phyloP scores from a whole-genome alignment of 768 basidiomycete species.

The Neoboletus brunneissimus region DNA sequence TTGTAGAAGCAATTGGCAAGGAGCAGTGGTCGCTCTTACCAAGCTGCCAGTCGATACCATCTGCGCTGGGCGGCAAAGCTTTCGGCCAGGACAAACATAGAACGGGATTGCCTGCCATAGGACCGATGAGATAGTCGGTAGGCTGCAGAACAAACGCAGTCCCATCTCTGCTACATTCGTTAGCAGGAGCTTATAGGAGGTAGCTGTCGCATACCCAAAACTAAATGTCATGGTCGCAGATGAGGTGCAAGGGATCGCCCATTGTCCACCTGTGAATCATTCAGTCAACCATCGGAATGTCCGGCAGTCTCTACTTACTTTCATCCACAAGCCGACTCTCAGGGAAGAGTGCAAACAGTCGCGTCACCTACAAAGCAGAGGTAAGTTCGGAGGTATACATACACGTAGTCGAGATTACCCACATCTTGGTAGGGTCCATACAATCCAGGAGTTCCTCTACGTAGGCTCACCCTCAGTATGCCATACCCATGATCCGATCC shows the following conservation, averaged over 20 bases:
- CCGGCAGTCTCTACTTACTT: conserved; percentile 33
- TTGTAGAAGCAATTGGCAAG: not conserved
- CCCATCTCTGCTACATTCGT: conserved; percentile 20
- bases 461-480: conserved; percentile 1
- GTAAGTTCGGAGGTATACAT: not conserved
- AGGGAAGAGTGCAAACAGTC: conserved; percentile 57
- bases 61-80: conserved; percentile 60
- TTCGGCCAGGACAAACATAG: conserved; percentile 75
- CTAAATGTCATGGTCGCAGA: conserved; percentile 57
- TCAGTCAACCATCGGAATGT: not conserved
- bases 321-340: conserved; percentile 67
- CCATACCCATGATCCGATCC: not conserved
- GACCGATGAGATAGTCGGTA: conserved; percentile 76
- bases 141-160: conserved; percentile 60
- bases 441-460: conserved; percentile 66
- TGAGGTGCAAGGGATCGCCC: conserved; percentile 73
- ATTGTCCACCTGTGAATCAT: conserved; percentile 52
- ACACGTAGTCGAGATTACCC: conserved; percentile 17
- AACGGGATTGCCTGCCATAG: conserved; percentile 57
- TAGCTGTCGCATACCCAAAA: conserved; percentile 54
- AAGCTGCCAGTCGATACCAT: conserved; percentile 84
- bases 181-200: not conserved
- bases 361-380: conserved; percentile 51
- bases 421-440: conserved; percentile 81
- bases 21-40: conserved; percentile 38